Base-by-base conservation (phyloP, 805 yeast genomes). In the Metschnikowia colocasiae region DNA sequence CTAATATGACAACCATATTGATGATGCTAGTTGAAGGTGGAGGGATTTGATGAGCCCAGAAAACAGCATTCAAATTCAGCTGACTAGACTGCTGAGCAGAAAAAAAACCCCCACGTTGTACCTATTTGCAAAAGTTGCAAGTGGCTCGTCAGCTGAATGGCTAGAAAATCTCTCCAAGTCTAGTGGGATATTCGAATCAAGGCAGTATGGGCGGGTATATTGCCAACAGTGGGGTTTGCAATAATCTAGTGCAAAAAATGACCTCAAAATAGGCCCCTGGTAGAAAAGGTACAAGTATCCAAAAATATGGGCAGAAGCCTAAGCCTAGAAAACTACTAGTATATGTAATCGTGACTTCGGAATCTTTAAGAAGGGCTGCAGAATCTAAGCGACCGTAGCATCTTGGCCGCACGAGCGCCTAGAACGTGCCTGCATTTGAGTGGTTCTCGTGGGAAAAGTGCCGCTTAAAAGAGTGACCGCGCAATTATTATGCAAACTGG, bases 1-100 rank as follows among this genome's bases (percentile, higher is more conserved):
- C 36, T 20, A 31, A 20, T 3, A 40, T 26, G 36, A 22, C 43
- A 30, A 40, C 43, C 43, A 40, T 40, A 6, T 31, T 31, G 36
- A 2, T 15, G 25, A 22, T 12, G 5, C 15, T 26, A n/a, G 22
- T 12, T 23, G 29, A 16, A 31, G 2, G 20, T 22, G 6, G 6
- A 13, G 19, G 26, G 7, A 22, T 18, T 6, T 26, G 33, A 38
- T 27, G 33, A 4, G 25, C 22, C 12, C 25, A 19, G 23, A 9
- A 19, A 12, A 9, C 13, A 19, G 23, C 18, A 13, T 19, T 13
- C 3, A 31, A 31, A 9, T 9, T 7, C 3, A 7, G 7, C 25
- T 13, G 32, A n/a, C 18, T 10, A 29, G 32, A 13, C 10, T 29
- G 16, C n/a, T n/a, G n/a, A n/a, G n/a, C n/a, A n/a, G n/a, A n/a